These are phyloP conservation scores for Penicillium parvum DNA, from an alignment of 495 filamentous ascomycete species.

Conservation along the genomic window DNA sequence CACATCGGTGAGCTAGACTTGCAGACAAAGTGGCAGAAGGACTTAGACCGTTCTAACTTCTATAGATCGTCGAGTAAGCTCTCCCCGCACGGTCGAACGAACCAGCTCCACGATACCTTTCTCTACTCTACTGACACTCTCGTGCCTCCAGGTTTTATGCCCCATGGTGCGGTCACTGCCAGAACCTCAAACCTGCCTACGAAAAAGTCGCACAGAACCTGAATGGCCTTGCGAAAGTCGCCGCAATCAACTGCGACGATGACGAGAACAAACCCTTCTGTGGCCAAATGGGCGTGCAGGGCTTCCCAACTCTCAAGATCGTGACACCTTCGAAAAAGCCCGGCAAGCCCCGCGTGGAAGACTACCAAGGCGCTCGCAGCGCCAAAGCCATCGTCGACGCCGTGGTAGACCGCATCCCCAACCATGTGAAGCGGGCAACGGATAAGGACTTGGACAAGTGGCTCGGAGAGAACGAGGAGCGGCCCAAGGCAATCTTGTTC, in stretches of 20 bases:
- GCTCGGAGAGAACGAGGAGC: conserved; percentile 65
- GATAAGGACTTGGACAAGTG: conserved; percentile 77
- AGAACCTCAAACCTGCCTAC: conserved; percentile 91
- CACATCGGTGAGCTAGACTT: conserved; percentile 64
- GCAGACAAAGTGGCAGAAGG: neutral
- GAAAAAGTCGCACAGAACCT: conserved; percentile 90
- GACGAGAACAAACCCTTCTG: conserved; percentile 91
- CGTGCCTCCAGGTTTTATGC: conserved; percentile 75
- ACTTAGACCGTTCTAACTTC: conserved; percentile 1
- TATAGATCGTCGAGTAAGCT: conserved; percentile 65
- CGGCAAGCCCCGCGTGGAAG: conserved; percentile 81
- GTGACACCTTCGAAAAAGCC: conserved; percentile 77
- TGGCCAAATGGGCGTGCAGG: conserved; percentile 81
- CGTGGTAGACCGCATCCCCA: conserved; percentile 81
- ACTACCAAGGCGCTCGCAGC: conserved; percentile 80
- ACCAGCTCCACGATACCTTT: neutral
- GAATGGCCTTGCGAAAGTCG: conserved; percentile 86
- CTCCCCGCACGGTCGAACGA: conserved; percentile 12
- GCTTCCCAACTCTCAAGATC: conserved; percentile 96
- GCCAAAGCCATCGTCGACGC: conserved; percentile 85
- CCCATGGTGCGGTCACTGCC: conserved; percentile 94
- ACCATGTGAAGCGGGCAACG: conserved; percentile 77
- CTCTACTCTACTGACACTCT: conserved; percentile 10
- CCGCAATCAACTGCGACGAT: conserved; percentile 92
- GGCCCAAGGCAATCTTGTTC: conserved; percentile 86